These are phyloP conservation scores for Phytophthora fragariae DNA, from an alignment of 352 stramenopile species.

Conservation along the genomic window DNA sequence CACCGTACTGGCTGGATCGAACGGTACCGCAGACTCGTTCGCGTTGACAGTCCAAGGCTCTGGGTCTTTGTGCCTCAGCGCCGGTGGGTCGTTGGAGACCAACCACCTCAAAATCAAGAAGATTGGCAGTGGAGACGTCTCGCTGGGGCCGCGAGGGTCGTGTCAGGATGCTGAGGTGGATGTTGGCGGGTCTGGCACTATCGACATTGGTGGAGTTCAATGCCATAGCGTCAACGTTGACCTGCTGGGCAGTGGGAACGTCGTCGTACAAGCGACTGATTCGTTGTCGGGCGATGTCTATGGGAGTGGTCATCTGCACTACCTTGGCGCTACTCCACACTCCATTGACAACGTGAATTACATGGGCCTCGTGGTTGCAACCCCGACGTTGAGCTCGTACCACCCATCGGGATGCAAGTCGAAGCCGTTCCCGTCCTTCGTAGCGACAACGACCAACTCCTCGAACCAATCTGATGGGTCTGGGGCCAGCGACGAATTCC, in stretches of 20 bases:
- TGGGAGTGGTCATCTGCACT: conserved; percentile 27
- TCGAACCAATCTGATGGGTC: not conserved
- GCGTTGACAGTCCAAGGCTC: conserved; percentile 13
- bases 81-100: conserved; percentile 15
- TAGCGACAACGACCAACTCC: not conserved
- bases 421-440: not conserved
- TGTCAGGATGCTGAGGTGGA: conserved; percentile 25
- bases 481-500: not conserved
- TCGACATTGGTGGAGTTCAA: conserved; percentile 30
- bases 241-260: conserved; percentile 28
- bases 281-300: conserved; percentile 35
- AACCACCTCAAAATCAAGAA: conserved; percentile 16
- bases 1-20: conserved; percentile 4
- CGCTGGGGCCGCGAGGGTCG: conserved; percentile 20
- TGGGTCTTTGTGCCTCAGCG: conserved; percentile 22
- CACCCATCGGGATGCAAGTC: conserved; percentile 16
- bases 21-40: not conserved
- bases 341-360: conserved; percentile 36
- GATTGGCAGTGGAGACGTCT: conserved; percentile 22
- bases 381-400: conserved; percentile 15
- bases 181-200: conserved; percentile 15
- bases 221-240: conserved; percentile 30
- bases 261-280: conserved; percentile 37
- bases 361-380: conserved; percentile 25
- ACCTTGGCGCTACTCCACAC: conserved; percentile 17